Evolutionary conservation across 495 filamentous ascomycete genomes (phyloP).

Genomic region (Usnea hakonensis): DNA sequence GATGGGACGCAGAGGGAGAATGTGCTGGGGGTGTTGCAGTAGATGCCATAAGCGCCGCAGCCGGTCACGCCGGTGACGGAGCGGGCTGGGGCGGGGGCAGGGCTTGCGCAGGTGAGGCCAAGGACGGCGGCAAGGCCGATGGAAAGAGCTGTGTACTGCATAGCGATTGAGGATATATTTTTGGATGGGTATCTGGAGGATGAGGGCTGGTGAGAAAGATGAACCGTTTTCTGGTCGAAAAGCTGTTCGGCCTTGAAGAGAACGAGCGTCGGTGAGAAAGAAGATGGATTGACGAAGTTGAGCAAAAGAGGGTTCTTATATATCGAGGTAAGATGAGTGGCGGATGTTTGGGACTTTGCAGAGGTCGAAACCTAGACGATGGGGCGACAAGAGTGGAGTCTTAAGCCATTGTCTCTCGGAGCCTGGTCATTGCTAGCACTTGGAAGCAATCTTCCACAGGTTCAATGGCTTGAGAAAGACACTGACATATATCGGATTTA

Average conservation of each 20-base stretch:
- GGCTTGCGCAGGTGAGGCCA: not conserved
- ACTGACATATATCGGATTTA: not conserved
- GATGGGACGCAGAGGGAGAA: slow-evolving; percentile 31
- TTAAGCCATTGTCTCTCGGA: not conserved
- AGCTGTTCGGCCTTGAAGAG: not conserved
- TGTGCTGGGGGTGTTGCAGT: not conserved
- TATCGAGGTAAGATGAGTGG: not conserved
- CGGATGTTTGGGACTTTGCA: not conserved
- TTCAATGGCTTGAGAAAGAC: not conserved
- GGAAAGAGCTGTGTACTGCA: not conserved
- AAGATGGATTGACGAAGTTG: not conserved
- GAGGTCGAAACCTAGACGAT: not conserved
- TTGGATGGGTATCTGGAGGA: not conserved
- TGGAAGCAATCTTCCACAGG: not conserved
- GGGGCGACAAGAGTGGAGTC: not conserved
- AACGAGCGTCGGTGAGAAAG: not conserved
- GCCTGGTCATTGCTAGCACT: not conserved
- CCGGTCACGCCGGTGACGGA: not conserved
- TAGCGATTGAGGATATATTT: not conserved
- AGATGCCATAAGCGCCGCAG: not conserved
- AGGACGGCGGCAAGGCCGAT: not conserved
- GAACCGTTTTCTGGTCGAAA: not conserved
- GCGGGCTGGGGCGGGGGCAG: not conserved
- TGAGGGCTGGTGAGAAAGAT: not conserved
- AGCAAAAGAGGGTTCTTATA: not conserved